Evolutionary conservation across 176 grass and related monocot genomes (phyloP).

Genomic region (Avena eriantha): DNA sequence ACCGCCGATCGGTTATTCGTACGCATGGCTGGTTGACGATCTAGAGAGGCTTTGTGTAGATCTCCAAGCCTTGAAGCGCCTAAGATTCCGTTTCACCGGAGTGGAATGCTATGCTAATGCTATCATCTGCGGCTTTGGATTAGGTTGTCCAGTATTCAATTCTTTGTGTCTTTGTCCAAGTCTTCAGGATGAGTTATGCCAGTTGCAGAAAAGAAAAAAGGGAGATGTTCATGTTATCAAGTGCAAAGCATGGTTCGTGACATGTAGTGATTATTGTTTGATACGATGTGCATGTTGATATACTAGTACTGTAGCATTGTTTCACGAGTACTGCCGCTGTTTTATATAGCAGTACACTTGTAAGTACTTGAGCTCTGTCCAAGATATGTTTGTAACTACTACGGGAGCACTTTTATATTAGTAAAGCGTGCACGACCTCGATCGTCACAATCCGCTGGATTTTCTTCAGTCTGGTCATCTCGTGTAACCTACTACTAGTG

Average conservation of each 20-base stretch:
- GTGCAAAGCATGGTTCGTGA: not conserved
- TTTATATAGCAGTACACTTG: not conserved
- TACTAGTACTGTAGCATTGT: no score
- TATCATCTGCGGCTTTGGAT: not conserved
- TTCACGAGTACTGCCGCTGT: not conserved
- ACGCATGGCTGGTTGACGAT: not conserved
- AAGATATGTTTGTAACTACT: not conserved
- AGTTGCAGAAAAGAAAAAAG: no score
- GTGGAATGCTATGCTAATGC: not conserved
- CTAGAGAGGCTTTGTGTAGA: not conserved
- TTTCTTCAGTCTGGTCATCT: slow-evolving; percentile 17
- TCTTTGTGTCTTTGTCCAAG: not conserved
- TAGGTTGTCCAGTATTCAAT: not conserved
- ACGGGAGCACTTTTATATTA: not conserved
- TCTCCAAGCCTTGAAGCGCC: not conserved
- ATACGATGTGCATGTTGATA: not conserved
- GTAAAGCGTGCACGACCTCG: slow-evolving; percentile 44
- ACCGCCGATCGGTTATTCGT: not conserved
- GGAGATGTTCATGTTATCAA: no score
- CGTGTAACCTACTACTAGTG: not conserved
- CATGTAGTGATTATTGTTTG: not conserved
- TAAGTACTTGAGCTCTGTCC: not conserved
- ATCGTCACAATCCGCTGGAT: slow-evolving; percentile 32
- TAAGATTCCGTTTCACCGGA: not conserved
- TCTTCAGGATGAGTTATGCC: no score